Base-by-base conservation (phyloP, 306 rosid genomes). In the Vachellia collinsii region DNA sequence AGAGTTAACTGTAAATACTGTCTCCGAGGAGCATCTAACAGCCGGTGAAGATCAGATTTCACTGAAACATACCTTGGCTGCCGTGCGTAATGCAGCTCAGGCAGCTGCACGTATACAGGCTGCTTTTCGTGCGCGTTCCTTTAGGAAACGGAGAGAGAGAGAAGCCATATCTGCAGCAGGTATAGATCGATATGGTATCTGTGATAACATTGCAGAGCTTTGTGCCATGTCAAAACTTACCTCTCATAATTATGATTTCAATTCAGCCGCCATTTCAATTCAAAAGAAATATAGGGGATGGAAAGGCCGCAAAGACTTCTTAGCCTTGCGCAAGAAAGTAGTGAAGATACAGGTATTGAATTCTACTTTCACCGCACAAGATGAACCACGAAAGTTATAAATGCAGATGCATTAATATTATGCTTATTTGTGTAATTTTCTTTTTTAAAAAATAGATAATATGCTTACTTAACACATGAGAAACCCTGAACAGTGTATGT, bases 81-180 rank as follows among this genome's bases (percentile, higher is more conserved):
- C 99, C 67, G 97, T 92, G 61, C 88, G 97, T 81, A 93, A 96
- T 87, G 89, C 97, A 50, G 83, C 97, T 76, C 94, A 79, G 84
- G 99, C 99, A 79, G 99, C 98, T 51, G 97, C 97, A 16, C 92
- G 90, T 64, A 93, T 96, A 83, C 99, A 93, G 76, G 85, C 93
- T 78, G 98, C 98, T 82, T 96, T 96, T 83, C 95, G 97, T 71
- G 98, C 89, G 1, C 94, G 77, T 87, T 96, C 98, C 70, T 95
- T 96, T 76, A 86, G 90, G 75, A 91, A 68, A 77, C 88, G 84
- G 65, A 84, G 14, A 61, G 88, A 81, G 19, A 89, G 70, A 77
- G 96, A 88, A 78, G 79, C 68, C 74, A 75, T n/a, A 62, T 38
- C 43, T 46, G 77, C 74, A 1, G 65, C 84, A 51, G 37, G 85